These are phyloP conservation scores for Boletellus sp. DNA, from an alignment of 768 basidiomycete genomes.

Conservation along the genomic window DNA sequence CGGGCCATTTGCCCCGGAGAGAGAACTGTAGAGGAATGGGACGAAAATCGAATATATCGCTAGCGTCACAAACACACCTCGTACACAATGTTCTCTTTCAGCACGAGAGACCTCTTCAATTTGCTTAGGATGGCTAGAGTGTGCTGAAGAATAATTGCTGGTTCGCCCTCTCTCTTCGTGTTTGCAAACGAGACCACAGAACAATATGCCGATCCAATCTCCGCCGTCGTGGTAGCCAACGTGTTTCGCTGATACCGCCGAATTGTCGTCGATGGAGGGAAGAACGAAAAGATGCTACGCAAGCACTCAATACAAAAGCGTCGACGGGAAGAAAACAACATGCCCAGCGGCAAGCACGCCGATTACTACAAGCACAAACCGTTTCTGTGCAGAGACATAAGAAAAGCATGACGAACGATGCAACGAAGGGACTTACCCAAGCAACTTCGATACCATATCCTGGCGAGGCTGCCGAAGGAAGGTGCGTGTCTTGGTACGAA, in stretches of 20 bases:
- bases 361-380: slow-evolving; percentile 63
- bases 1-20: slow-evolving; percentile 74
- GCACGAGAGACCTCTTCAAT: slow-evolving; percentile 54
- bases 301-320: slow-evolving; percentile 1
- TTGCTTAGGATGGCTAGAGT: slow-evolving; percentile 75
- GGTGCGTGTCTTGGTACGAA: slow-evolving; percentile 62
- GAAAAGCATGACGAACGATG: neutral
- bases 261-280: slow-evolving; percentile 74
- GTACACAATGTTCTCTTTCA: slow-evolving; percentile 59
- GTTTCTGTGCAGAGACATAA: slow-evolving; percentile 37
- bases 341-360: slow-evolving; percentile 81
- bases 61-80: slow-evolving; percentile 43
- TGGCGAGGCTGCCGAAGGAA: slow-evolving; percentile 44
- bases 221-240: slow-evolving; percentile 61
- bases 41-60: neutral
- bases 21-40: slow-evolving; percentile 51
- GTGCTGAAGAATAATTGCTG: slow-evolving; percentile 54
- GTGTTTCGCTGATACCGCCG: slow-evolving; percentile 68
- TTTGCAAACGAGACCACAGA: slow-evolving; percentile 71
- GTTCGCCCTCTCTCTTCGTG: slow-evolving; percentile 46
- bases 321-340: slow-evolving; percentile 12
- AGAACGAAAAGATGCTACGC: slow-evolving; percentile 60
- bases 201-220: slow-evolving; percentile 73
- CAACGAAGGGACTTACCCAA: slow-evolving; percentile 47
- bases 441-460: slow-evolving; percentile 66